Evolutionary conservation across 1,284 basidiomycete genomes (phyloP), one percentile per base, ranked within the genome.

Genomic region (Tilletia indica): DNA sequence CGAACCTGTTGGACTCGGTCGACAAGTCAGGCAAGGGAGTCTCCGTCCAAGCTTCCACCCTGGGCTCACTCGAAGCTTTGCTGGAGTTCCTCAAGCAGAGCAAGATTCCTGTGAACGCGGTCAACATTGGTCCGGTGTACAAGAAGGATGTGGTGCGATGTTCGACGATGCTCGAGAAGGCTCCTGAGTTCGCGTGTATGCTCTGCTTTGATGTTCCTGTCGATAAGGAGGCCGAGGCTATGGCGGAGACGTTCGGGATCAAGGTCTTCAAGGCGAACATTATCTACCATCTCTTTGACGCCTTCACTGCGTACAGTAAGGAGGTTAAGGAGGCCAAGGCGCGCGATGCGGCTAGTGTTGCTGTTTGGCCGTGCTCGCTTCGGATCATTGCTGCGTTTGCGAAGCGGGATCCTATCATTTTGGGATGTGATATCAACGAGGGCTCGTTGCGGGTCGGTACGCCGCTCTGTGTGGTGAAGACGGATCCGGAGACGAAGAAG

Each of bases 251-350:
- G 83, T 91, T 94, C 87, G 95, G 95, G 47, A 91, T 99, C 81
- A 90, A 89, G 79, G 87, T 99, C 80, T 99, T 98, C 88, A 95
- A 92, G 92, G 94, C 94, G 77, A 93, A 94, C 82, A 98, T 99
- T 85, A 99, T 99, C 81, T 99, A 99, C 86, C 97, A 99, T 85
- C 87, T 99, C 71, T 98, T 99, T 85, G 97, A 99, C 84, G 90
- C 93, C 36, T 99, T 99, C 87, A 97, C 91, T 67, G 92, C 91
- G n/a, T 98, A 99, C 86, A 96, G 97, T 85, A 88, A 89, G 73
- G 92, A 95, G 86, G 94, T 99, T 71, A 88, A 88, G 76, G 97
- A 97, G 85, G 93, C 92, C n/a, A 95, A 94, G 86, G 89, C 93
- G 72, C 89, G 87, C 80, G 96, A 96, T 84, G 94, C 95, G 0